Conservation (phyloP, 163 green algal genomes). For the Scenedesmus sp. region DNA sequence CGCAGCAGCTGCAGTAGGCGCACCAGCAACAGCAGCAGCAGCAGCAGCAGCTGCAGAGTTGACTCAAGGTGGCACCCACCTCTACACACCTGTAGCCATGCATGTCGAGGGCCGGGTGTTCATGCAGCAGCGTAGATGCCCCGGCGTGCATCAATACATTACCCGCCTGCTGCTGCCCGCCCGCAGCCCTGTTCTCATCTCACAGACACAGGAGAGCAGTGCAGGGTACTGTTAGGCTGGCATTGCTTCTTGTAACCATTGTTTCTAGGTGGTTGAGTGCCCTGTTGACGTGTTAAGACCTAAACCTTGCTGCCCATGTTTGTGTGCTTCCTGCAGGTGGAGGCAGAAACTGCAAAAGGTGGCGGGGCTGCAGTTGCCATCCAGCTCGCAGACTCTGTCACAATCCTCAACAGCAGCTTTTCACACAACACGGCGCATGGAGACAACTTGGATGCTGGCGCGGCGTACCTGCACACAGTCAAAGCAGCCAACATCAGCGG, state of each 20-base stretch:
- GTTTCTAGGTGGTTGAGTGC: neutral
- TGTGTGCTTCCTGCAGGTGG: neutral
- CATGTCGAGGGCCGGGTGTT: too few relatives aligned
- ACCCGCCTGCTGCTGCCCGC: too few relatives aligned
- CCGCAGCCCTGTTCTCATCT: too few relatives aligned
- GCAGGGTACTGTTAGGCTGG: too few relatives aligned
- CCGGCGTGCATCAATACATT: too few relatives aligned
- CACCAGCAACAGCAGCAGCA: neutral
- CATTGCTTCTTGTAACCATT: neutral
- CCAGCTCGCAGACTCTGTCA: neutral
- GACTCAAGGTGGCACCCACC: neutral
- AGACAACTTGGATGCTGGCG: neutral
- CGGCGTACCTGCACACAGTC: neutral
- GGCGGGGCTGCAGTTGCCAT: neutral
- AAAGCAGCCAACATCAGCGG: neutral
- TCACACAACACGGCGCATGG: neutral
- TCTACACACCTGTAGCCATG: too few relatives aligned
- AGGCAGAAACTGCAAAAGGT: neutral
- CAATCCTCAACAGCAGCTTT: neutral
- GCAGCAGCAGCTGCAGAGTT: neutral
- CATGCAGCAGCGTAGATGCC: too few relatives aligned
- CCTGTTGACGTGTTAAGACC: neutral
- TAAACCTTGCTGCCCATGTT: neutral
- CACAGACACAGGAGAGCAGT: too few relatives aligned
- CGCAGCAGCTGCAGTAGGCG: neutral